Evolutionary conservation across 129 eudicot species (phyloP).

Genomic region (Lonicera japonica): DNA sequence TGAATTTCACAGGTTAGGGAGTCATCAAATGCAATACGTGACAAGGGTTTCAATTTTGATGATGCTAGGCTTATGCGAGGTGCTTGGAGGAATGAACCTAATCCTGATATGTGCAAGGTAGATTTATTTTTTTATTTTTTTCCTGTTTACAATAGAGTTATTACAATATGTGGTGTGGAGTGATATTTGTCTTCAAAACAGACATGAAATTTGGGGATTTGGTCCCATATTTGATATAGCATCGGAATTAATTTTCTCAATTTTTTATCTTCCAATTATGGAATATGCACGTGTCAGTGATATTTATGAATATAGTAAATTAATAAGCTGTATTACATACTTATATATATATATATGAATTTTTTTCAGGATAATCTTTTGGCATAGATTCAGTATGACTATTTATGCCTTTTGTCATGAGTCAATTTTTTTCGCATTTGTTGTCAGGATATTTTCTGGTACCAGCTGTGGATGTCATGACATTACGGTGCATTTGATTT

Average conservation of each 20-base stretch:
- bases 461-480: no score
- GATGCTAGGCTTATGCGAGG: constrained; percentile 91
- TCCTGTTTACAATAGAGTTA: neutral
- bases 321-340: no score
- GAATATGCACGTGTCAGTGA: no score
- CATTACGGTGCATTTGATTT: no score
- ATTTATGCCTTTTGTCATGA: no score
- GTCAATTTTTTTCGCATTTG: no score
- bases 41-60: constrained; percentile 95
- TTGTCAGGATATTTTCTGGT: no score
- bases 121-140: neutral
- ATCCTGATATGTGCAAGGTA: constrained; percentile 93
- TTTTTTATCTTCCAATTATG: neutral
- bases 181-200: no score
- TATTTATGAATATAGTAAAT: no score
- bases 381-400: no score
- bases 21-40: constrained; percentile 52
- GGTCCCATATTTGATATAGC: neutral
- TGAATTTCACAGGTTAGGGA: constrained; percentile 41
- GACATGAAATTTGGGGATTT: neutral
- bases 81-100: constrained; percentile 98
- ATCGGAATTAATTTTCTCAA: neutral
- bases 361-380: no score
- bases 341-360: no score
- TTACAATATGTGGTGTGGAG: neutral